Conservation (phyloP, 345 rosid species). For the Turnera subulata region DNA sequence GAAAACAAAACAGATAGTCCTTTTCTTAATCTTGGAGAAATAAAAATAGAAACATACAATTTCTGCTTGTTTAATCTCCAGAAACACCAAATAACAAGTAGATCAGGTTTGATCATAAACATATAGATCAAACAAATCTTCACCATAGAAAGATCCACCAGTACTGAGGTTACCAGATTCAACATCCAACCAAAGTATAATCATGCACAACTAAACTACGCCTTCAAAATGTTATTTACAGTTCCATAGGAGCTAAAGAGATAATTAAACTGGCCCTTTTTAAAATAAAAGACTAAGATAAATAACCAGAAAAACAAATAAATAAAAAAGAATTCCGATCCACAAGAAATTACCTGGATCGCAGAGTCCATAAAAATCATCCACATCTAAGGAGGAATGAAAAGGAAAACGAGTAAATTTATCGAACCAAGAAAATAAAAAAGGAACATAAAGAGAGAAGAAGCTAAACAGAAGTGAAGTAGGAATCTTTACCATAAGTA, state of each 20-base stretch:
- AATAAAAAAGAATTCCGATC: conserved; percentile 6
- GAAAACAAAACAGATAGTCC: not conserved
- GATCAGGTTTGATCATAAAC: no score
- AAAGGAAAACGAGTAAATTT: not conserved
- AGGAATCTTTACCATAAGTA: conserved; percentile 11
- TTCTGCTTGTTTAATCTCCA: not conserved
- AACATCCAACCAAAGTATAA: no score
- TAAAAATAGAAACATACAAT: not conserved
- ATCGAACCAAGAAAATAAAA: not conserved
- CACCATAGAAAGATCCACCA: no score
- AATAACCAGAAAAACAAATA: not conserved
- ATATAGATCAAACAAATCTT: not conserved
- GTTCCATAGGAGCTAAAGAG: conserved; percentile 8
- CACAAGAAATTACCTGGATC: conserved; percentile 18
- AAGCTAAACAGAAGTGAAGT: not conserved
- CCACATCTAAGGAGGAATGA: conserved; percentile 15
- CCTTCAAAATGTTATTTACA: not conserved
- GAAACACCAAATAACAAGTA: conserved; percentile 5
- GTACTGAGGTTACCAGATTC: no score
- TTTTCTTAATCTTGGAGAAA: no score
- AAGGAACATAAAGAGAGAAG: not conserved
- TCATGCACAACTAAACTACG: no score
- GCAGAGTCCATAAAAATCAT: conserved; percentile 18
- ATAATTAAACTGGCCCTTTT: not conserved
- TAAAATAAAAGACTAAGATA: not conserved